These are phyloP conservation scores for Kazachstania taianensis DNA, from an alignment of 805 yeast genomes.

Conservation along the genomic window DNA sequence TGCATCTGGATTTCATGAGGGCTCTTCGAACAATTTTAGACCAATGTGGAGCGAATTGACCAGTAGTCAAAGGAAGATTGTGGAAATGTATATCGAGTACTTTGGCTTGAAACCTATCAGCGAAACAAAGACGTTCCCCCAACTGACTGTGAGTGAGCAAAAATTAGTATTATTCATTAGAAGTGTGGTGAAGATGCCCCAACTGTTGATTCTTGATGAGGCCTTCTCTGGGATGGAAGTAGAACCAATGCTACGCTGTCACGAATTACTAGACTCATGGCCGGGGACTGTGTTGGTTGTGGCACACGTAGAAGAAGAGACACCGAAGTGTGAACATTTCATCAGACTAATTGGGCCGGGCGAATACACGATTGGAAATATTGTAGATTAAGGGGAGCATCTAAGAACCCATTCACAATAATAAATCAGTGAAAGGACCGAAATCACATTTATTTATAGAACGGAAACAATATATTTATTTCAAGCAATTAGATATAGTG, in stretches of 20 bases:
- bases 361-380: conserved; percentile 25
- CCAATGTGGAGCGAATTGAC: conserved; percentile 36
- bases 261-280: conserved; percentile 40
- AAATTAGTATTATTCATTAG: conserved; percentile 68
- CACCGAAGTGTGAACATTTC: conserved; percentile 55
- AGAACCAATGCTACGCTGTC: conserved; percentile 45
- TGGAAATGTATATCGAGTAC: conserved; percentile 36
- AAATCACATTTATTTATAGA: too few relatives aligned
- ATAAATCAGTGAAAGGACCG: too few relatives aligned
- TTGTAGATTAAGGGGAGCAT: not conserved
- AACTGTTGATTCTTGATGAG: conserved; percentile 75
- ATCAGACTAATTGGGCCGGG: conserved; percentile 30
- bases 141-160: conserved; percentile 60
- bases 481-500: not conserved
- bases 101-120: conserved; percentile 35
- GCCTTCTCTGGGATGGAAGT: conserved; percentile 87
- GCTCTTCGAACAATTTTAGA: conserved; percentile 38
- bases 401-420: too few relatives aligned
- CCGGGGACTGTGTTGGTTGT: conserved; percentile 67
- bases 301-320: conserved; percentile 72
- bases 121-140: conserved; percentile 36
- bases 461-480: too few relatives aligned
- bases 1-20: conserved; percentile 66
- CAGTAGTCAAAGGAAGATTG: conserved; percentile 27
- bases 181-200: conserved; percentile 69